Base-by-base conservation (phyloP, 306 rosid species). In the Hylodesmum podocarpum region DNA sequence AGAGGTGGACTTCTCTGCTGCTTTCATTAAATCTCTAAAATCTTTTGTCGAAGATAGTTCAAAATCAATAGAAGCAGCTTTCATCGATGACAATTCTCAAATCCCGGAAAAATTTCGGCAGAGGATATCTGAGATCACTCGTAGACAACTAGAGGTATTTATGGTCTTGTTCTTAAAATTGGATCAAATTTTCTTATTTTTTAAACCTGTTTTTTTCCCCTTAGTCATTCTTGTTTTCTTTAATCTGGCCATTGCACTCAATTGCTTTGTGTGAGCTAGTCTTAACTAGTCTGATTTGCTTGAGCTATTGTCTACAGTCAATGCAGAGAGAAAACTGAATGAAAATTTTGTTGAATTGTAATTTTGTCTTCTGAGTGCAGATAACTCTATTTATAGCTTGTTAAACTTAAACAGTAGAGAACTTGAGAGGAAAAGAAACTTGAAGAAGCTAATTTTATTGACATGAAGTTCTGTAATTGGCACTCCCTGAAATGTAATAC, bases 101-200 rank as follows among this genome's bases (percentile, higher is more conserved):
- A 73, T 70, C 62, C 74, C 73, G 70, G 84, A 86, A 49, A 86
- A 82, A 8, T 80, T 91, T 70, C 81, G 88, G 82, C 88, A 78
- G 51, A 86, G 76, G 69, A 84, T 92, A 79, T 82, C 88, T 41
- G 91, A 96, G 28, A 83, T 87, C 53, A 94, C 95, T 67, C 82
- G 72, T 19, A 84, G 76, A 80, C 98, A 94, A 57, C 88, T 94
- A 25, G 86, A 94, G 97, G 98, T 94, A 90, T 76, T 54, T 66
- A 50, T 51, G 33, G 65, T 57, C 67, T 70, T 43, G 78, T 31
- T 40, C 76, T 46, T 29, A 25, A 67, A 31, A 39, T 70, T 54
- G 39, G 27, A 31, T 50, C 57, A 27, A 36, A 11, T 25, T 34
- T 25, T 77, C 11, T 11, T 54, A n/a, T n/a, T n/a, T n/a, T n/a